Conservation (phyloP, 2,329 filamentous ascomycete species). For the Neonectria coccinea region DNA sequence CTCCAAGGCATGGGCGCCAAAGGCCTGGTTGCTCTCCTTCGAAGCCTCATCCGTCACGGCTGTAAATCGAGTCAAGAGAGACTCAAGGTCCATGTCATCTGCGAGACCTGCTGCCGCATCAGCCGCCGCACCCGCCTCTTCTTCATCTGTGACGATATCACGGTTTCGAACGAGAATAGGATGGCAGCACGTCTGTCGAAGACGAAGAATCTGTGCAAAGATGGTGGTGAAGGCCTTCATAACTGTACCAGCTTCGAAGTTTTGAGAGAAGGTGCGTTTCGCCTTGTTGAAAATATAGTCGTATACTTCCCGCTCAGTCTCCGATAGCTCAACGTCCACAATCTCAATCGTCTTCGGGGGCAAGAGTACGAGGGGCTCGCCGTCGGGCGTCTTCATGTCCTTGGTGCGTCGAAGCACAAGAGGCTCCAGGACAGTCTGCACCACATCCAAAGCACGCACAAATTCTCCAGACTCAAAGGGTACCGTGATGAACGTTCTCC, state of each 20-base stretch:
- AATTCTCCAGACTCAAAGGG: constrained; percentile 98
- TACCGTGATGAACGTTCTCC: constrained; percentile 98
- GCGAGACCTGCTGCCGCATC: constrained; percentile 85
- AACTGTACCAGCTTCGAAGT: constrained; percentile 90
- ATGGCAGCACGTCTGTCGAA: constrained; percentile 95
- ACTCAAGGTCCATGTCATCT: constrained; percentile 95
- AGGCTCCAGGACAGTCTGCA: constrained; percentile 95
- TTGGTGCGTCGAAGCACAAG: constrained; percentile 96
- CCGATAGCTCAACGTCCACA: constrained; percentile 86
- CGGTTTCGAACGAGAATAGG: constrained; percentile 89
- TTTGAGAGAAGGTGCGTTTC: constrained; percentile 85
- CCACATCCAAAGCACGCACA: constrained; percentile 91
- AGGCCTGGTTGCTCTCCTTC: constrained; percentile 68
- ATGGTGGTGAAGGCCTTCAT: constrained; percentile 97
- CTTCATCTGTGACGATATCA: constrained; percentile 86
- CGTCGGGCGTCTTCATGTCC: constrained; percentile 95
- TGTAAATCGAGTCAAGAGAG: constrained; percentile 86
- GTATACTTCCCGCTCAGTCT: constrained; percentile 90
- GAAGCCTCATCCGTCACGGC: constrained; percentile 72
- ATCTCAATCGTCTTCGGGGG: constrained; percentile 87
- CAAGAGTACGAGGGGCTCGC: constrained; percentile 78
- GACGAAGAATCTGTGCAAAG: constrained; percentile 92
- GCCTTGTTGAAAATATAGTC: constrained; percentile 88
- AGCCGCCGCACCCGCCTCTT: constrained; percentile 78
- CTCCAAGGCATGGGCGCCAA: constrained; percentile 86